Base-by-base conservation (phyloP, 495 filamentous ascomycete genomes). In the Penicillium subrubescens region DNA sequence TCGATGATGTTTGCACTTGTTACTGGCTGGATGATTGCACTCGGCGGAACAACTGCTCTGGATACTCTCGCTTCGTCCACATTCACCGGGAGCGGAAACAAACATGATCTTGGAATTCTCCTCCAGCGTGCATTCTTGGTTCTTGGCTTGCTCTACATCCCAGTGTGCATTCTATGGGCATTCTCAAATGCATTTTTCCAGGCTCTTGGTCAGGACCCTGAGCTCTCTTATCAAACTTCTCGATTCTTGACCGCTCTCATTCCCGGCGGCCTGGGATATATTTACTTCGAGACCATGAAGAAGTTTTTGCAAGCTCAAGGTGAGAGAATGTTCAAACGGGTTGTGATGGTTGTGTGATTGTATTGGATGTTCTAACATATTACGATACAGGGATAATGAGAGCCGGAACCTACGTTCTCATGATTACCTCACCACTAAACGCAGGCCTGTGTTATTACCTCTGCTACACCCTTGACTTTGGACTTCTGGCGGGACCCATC, bases 1-100 rank as follows among this genome's bases (percentile, higher is more conserved):
- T 90, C 90, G 0, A 92, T 94, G 77, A 94, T 97, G 94, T 97
- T 97, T 65, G 94, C 94, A 44, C 91, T 93, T 89, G 87, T 91
- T 12, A 94, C 92, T 1, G 94, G 85, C 1, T 97, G 94, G 94
- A 82, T 97, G 57, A 90, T 97, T 69, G 94, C 89, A 0, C 81
- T 97, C 4, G 94, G 94, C n/a, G 94, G 94, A 7, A 94, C 93
- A 2, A 97, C 92, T 1, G 93, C 93, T 2, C 80, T 97, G 35
- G 93, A 97, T 75, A 97, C 93, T 0, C 81, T 97, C 14, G 92
- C 90, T 14, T 94, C 92, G 1, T 90, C 89, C 19, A 88, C 87
- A n/a, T 97, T 91, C 72, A 97, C 93, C 0, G 92, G 91, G 0
- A 94, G 91, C 61, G 82, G 86, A 62, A 90, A 95, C 72, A 91